Evolutionary conservation across 345 rosid species (phyloP), one percentile per base, ranked within the genome.

Genomic region (Combretum micranthum): DNA sequence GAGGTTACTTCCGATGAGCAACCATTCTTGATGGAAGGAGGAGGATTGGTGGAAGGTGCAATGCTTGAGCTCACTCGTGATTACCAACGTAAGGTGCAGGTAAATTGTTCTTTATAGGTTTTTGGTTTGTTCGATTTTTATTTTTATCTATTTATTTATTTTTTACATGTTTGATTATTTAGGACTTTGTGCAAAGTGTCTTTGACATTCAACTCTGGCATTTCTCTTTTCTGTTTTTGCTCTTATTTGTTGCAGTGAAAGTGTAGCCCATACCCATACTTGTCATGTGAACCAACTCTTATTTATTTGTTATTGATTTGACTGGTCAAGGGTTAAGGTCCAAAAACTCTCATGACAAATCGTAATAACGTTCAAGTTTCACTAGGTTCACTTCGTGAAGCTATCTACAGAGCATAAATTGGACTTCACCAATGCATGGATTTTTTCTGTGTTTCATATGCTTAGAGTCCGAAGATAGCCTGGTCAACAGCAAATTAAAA

Each of bases 31-130:
- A 66, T 85, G 86, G 76, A 72, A 61, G 78, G 75, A 70, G 69
- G 61, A 59, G 83, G 83, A 37, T 45, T 75, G 48, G 79, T 64
- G 58, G 95, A 93, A 62, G 74, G 72, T 70, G 74, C 81, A 51
- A 48, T 89, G 43, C 61, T 70, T 55, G 89, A 86, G 79, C 68
- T 75, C 66, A 77, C 49, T 42, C 67, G 74, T 13, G 87, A 84
- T 50, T 77, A 81, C 68, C 80, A 81, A 59, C 75, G 72, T 43
- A 81, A 63, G 52, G 63, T 86, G 42, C 74, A 83, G 97, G 96
- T 93, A 10, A 37, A 70, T 63, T 17, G 18, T 17, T 4, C 20
- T 52, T 44, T 19, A 25, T 52, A 32, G 13, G 16, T 53, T n/a
- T 45, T 11, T 22, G 19, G 8, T 49, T 23, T 20, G 19, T 23